A percentile compares a stretch with the other conserved stretches of the same genome.
phyloP scores from a whole-genome alignment of 495 filamentous ascomycete species.

The Aspergillus bridgeri region DNA sequence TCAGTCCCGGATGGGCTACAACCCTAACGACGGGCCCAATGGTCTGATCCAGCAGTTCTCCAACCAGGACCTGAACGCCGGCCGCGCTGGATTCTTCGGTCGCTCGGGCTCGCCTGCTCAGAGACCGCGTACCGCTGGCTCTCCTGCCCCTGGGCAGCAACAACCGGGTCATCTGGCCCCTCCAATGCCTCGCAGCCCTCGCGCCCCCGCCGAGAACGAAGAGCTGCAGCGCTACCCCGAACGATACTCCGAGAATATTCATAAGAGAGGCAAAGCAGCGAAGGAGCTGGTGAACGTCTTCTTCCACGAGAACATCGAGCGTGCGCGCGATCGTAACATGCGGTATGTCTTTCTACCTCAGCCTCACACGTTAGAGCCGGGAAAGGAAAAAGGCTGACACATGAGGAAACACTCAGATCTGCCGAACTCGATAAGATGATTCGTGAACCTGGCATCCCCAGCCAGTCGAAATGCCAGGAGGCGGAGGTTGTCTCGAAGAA shows the following conservation, averaged over 20 bases:
- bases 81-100: constrained; percentile 63
- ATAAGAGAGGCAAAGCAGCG: constrained; percentile 65
- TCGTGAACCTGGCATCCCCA: constrained; percentile 65
- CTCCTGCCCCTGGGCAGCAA: constrained; percentile 50
- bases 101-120: constrained; percentile 68
- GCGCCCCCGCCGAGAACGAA: constrained; percentile 40
- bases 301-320: constrained; percentile 93
- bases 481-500: constrained; percentile 73
- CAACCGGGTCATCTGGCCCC: constrained; percentile 65
- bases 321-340: constrained; percentile 85
- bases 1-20: constrained; percentile 46
- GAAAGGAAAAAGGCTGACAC: neutral
- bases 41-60: constrained; percentile 94
- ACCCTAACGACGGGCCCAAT: constrained; percentile 60
- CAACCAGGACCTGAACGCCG: constrained; percentile 85
- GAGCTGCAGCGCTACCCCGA: constrained; percentile 69
- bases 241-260: constrained; percentile 74
- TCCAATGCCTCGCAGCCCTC: constrained; percentile 55
- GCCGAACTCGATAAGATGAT: constrained; percentile 85
- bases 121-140: constrained; percentile 74
- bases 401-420: constrained; percentile 52
- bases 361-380: neutral
- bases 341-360: constrained; percentile 52
- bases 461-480: constrained; percentile 72
- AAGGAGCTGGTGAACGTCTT: constrained; percentile 73